Base-by-base conservation (phyloP, 352 stramenopile species). In the Globisporangium camurandrum region DNA sequence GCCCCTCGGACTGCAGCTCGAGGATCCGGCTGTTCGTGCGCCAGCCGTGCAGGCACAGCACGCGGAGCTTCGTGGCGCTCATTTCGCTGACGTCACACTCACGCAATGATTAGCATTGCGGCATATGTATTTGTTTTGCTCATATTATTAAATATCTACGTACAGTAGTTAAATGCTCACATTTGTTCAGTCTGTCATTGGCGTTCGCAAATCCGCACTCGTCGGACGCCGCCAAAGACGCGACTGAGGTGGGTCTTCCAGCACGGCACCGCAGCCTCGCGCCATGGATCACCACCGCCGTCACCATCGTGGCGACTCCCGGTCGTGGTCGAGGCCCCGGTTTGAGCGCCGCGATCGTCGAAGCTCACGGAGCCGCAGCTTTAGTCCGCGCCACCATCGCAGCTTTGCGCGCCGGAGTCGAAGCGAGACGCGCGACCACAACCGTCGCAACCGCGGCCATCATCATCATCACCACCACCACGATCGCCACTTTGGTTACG, bases 41-140 rank as follows among this genome's bases (percentile, higher is more conserved):
- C 74, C 74, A 92, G 19, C 81, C 78, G 44, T 92, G 81, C 19
- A 91, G 71, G 33, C 80, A 91, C 30, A 91, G 62, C 58, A 89
- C 71, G 20, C 80, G 80, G 51, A 91, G 74, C 41, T 71, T 66
- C n/a, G 16, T 14, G 46, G 58, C 3, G 46, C 34, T 51, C 28
- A 31, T 46, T 19, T 19, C 22, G 36, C 3, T 34, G 30, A 34
- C 3, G 30, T 34, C 8, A 34, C 30, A 8, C 30, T 16, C 30
- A 34, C 30, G 2, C 30, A 34, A 34, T 34, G 14, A n/a, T n/a
- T n/a, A n/a, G n/a, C n/a, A n/a, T n/a, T n/a, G n/a, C n/a, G n/a
- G n/a, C n/a, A n/a, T n/a, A n/a, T n/a, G n/a, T n/a, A n/a, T n/a
- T n/a, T n/a, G n/a, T n/a, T n/a, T n/a, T n/a, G n/a, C n/a, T n/a